phyloP scores from a whole-genome alignment of 2,329 filamentous ascomycete species.

The Zelopaecilomyces penicillatus region DNA sequence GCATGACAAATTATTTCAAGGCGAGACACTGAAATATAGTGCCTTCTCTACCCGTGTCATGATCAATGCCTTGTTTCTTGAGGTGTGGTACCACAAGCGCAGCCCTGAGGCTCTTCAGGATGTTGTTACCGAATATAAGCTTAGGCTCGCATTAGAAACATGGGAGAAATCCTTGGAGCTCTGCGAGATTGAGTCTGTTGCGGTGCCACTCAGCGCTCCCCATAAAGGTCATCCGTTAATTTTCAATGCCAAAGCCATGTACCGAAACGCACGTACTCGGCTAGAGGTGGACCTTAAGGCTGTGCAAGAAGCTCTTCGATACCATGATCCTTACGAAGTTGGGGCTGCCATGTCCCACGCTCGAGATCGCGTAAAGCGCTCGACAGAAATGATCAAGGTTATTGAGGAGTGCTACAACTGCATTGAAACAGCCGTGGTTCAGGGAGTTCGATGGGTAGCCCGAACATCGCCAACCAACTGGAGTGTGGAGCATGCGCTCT shows the following conservation, averaged over 20 bases:
- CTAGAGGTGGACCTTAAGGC: constrained; percentile 93
- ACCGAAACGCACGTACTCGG: constrained; percentile 84
- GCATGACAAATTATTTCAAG: constrained; percentile 92
- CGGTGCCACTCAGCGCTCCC: constrained; percentile 83
- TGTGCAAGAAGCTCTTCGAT: constrained; percentile 91
- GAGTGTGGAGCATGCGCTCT: constrained; percentile 96
- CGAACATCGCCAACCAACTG: constrained; percentile 96
- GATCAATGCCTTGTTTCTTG: constrained; percentile 97
- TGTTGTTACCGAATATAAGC: constrained; percentile 96
- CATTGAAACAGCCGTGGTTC: constrained; percentile 88
- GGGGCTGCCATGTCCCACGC: constrained; percentile 94
- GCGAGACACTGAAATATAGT: constrained; percentile 83
- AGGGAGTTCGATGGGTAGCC: constrained; percentile 97
- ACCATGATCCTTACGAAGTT: constrained; percentile 95
- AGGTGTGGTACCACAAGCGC: constrained; percentile 98
- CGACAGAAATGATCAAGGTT: constrained; percentile 95
- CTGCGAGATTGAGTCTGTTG: constrained; percentile 82
- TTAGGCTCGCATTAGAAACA: constrained; percentile 90
- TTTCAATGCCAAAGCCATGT: constrained; percentile 97
- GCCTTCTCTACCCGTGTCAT: constrained; percentile 95
- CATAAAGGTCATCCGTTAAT: constrained; percentile 94
- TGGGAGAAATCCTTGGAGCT: constrained; percentile 95
- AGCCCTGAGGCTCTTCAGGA: constrained; percentile 96
- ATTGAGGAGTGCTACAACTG: constrained; percentile 97
- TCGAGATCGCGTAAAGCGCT: constrained; percentile 87